Conservation (phyloP, 345 rosid genomes). For the rapeseed (Brassica napus) region DNA sequence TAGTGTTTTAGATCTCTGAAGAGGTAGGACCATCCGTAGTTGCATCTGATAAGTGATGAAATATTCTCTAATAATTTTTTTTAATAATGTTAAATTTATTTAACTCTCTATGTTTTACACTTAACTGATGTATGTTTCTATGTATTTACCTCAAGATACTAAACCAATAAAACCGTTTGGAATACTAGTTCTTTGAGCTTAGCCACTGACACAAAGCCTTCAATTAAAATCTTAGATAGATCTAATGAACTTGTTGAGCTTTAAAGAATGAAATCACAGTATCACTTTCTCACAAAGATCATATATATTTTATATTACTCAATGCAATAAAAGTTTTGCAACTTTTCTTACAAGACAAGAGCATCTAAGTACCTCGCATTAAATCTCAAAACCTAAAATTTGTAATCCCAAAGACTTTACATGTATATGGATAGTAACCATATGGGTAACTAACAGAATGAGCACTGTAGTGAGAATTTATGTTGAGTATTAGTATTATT, state of each 20-base stretch:
- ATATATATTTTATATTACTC: conserved; percentile 2
- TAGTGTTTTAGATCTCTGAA: not conserved
- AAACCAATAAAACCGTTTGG: not conserved
- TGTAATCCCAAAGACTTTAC: conserved; percentile 7
- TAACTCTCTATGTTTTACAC: not conserved
- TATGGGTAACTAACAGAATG: conserved; percentile 46
- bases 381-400: conserved; percentile 16
- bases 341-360: conserved; percentile 25
- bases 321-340: conserved; percentile 27
- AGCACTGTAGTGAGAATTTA: conserved; percentile 47
- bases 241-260: not conserved
- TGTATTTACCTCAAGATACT: not conserved
- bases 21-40: not conserved
- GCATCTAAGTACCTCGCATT: conserved; percentile 6
- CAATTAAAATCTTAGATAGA: not conserved
- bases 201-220: not conserved
- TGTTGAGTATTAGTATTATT: conserved; percentile 48
- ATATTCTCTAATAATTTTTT: not conserved
- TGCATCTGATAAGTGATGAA: not conserved
- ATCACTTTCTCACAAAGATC: not conserved
- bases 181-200: not conserved
- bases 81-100: not conserved
- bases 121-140: not conserved
- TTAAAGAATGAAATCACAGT: not conserved
- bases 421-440: conserved; percentile 50